Conservation (phyloP, 352 stramenopile species). For the Phytophthora crassamura region DNA sequence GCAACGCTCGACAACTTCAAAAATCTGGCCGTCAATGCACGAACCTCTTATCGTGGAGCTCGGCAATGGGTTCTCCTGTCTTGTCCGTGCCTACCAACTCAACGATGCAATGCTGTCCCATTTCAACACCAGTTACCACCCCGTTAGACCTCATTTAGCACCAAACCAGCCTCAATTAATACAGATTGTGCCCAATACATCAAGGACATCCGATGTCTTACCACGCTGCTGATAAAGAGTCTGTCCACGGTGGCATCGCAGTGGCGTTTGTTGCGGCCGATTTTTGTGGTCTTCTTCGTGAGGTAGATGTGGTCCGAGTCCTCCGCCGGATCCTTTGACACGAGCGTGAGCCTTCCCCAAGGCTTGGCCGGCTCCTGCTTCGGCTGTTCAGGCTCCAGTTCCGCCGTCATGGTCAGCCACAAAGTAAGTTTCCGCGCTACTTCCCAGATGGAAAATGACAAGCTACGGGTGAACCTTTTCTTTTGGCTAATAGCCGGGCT, state of each 20-base stretch:
- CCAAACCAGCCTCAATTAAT: background rate
- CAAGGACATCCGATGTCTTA: slow-evolving; percentile 28
- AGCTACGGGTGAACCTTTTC: slow-evolving; percentile 16
- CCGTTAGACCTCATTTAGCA: background rate
- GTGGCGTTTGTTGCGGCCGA: slow-evolving; percentile 58
- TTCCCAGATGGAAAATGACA: slow-evolving; percentile 33
- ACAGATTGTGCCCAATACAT: background rate
- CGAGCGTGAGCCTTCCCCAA: slow-evolving; percentile 69
- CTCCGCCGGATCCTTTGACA: slow-evolving; percentile 58
- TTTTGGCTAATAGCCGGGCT: slow-evolving; percentile 22
- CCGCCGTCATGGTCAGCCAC: slow-evolving; percentile 17
- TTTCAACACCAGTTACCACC: background rate
- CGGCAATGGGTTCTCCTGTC: slow-evolving; percentile 41
- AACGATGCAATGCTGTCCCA: slow-evolving; percentile 65
- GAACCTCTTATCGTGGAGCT: slow-evolving; percentile 67
- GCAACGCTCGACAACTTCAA: background rate
- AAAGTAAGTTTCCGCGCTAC: background rate
- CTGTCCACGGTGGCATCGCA: slow-evolving; percentile 62
- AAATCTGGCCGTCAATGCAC: background rate
- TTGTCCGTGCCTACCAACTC: slow-evolving; percentile 39
- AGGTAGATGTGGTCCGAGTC: slow-evolving; percentile 80
- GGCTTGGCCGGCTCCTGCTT: slow-evolving; percentile 19
- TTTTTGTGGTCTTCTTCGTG: slow-evolving; percentile 41
- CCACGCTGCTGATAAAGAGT: slow-evolving; percentile 72
- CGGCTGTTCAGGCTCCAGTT: slow-evolving; percentile 8